Base-by-base conservation (phyloP, 495 filamentous ascomycete species). In the Margaritispora aquatica region DNA sequence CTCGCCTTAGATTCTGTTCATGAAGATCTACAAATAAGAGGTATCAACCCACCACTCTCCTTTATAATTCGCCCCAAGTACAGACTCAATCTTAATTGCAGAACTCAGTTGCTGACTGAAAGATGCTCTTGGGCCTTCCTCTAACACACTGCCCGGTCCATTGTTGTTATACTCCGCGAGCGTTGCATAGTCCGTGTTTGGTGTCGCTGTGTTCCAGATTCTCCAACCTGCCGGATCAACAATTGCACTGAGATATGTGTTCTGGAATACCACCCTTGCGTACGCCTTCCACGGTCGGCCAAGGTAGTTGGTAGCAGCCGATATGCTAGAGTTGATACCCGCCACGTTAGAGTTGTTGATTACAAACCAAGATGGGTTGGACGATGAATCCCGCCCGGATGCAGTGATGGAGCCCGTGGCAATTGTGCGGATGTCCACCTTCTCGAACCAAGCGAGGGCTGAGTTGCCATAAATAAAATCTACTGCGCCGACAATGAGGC, bases 401-500 rank as follows among this genome's bases (percentile, higher is more conserved):
- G 70, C 70, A 2, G 70, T 70, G 49, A 74, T 63, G 31, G 44
- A 63, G 3, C 63, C 66, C 21, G 48, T 60, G 23, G 67, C 64
- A 10, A 58, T 63, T 29, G 71, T 72, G 34, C 62, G 52, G 50
- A 64, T 64, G 44, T 64, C 57, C 20, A 56, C 44, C 23, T 54
- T 17, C 2, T 64, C 62, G 15, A 64, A 41, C 62, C 62, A 64
- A 1, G 71, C 68, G 0, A 55, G 59, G 0, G 71, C 66, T 1
- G 65, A 69, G 10, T 61, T 41, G 8, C 69, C 69, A 49, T 63
- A 70, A 44, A 70, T 64, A 53, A 70, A 70, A 27, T 70, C 69
- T 2, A 68, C 51, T 9, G 67, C 66, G 17, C 69, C 69, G 1
- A 59, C 61, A 10, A 70, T 80, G 41, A 70, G 63, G 61, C 65